phyloP scores from a whole-genome alignment of 495 filamentous ascomycete genomes.

The Trichoderma reesei region DNA sequence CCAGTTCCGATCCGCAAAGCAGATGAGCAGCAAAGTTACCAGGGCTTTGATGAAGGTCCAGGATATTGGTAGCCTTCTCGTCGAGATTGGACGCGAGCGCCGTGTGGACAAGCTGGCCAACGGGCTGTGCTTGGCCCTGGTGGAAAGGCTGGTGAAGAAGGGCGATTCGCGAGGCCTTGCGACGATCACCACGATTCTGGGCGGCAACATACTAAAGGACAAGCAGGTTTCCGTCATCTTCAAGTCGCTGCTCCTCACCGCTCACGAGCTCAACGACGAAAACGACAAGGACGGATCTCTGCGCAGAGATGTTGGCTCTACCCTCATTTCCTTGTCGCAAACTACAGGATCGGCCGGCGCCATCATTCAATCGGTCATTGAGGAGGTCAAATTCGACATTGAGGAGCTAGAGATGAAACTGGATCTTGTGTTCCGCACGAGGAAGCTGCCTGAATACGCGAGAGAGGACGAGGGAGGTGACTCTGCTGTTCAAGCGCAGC shows the following conservation, averaged over 20 bases:
- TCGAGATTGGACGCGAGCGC: constrained; percentile 53
- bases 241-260: constrained; percentile 48
- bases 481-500: constrained; percentile 16
- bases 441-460: constrained; percentile 21
- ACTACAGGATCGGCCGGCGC: constrained; percentile 42
- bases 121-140: constrained; percentile 56
- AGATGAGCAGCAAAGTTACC: constrained; percentile 58
- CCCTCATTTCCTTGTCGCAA: constrained; percentile 52
- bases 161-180: constrained; percentile 46
- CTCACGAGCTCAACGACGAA: constrained; percentile 42
- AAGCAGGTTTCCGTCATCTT: constrained; percentile 51
- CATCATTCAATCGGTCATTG: constrained; percentile 48
- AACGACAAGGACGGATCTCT: constrained; percentile 37
- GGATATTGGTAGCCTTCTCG: constrained; percentile 45
- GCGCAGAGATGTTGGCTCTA: constrained; percentile 52
- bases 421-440: constrained; percentile 50
- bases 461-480: constrained; percentile 43
- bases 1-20: constrained; percentile 57
- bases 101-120: constrained; percentile 63
- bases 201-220: constrained; percentile 50
- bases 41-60: constrained; percentile 58
- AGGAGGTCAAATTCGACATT: constrained; percentile 53
- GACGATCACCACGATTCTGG: constrained; percentile 51
- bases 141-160: constrained; percentile 53
- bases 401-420: constrained; percentile 61